phyloP scores from a whole-genome alignment of 352 stramenopile genomes.

The Bremia lactucae region DNA sequence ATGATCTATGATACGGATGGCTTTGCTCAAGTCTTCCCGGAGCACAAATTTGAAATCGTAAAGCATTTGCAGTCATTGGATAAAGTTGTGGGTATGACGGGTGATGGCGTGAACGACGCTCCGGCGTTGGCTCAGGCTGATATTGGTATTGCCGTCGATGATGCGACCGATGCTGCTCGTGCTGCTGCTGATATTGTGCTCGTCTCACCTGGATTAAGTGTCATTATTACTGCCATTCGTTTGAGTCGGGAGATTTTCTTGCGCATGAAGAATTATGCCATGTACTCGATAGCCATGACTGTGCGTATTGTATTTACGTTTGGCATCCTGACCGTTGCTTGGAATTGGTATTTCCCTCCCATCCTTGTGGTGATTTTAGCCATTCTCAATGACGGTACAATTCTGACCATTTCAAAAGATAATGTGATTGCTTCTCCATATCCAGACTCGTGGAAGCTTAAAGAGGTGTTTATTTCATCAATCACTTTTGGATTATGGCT shows the following conservation, averaged over 20 bases:
- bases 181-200: slow-evolving; percentile 86
- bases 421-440: slow-evolving; percentile 52
- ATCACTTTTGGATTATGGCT: slow-evolving; percentile 62
- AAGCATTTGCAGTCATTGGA: slow-evolving; percentile 81
- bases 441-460: slow-evolving; percentile 62
- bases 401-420: slow-evolving; percentile 74
- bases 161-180: slow-evolving; percentile 83
- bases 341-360: slow-evolving; percentile 83
- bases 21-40: slow-evolving; percentile 89
- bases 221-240: slow-evolving; percentile 85
- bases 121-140: slow-evolving; percentile 84
- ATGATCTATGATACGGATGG: slow-evolving; percentile 89
- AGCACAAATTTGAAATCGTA: slow-evolving; percentile 89
- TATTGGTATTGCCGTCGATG: slow-evolving; percentile 88
- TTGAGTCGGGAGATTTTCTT: slow-evolving; percentile 85
- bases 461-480: slow-evolving; percentile 56
- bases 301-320: slow-evolving; percentile 85
- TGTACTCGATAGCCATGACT: slow-evolving; percentile 87
- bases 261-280: slow-evolving; percentile 87
- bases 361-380: slow-evolving; percentile 86
- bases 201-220: slow-evolving; percentile 73
- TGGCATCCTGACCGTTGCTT: slow-evolving; percentile 77
- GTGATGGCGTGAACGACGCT: slow-evolving; percentile 89
- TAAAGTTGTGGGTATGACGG: slow-evolving; percentile 79
- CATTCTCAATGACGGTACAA: slow-evolving; percentile 85